Evolutionary conservation across 2,329 filamentous ascomycete species (phyloP), one percentile per base, ranked within the genome.

Genomic region (Neofusicoccum umdonicola): DNA sequence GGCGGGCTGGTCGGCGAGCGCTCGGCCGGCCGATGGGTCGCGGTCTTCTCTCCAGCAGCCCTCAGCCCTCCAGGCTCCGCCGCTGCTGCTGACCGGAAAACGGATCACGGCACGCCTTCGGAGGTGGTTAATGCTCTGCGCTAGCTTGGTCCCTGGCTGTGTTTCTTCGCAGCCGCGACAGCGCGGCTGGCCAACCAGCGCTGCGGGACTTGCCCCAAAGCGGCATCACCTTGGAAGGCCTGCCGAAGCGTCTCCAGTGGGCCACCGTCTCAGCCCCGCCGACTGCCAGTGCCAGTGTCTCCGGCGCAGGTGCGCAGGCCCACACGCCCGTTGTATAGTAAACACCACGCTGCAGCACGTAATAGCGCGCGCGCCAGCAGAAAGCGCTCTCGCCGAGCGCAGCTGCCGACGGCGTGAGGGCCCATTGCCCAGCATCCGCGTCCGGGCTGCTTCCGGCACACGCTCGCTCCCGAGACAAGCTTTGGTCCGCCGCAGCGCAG

Each of bases 201-300:
- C 3, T 3, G 37, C 52, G 19, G 52, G 4, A 41, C 27, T 34
- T 11, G 17, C 17, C 17, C 54, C 37, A 39, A 47, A 31, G 54
- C 44, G 57, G 44, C 48, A 17, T 31, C 27, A 31, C 27, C 27
- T 7, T 13, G 57, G 42, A 39, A 61, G 35, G 35, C 3, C 57
- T 61, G 57, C 57, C 34, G 57, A 61, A 61, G 48, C 44, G 42
- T 61, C 57, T 61, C 42, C 42, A 61, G 48, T 27, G 57, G 44
- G 57, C 42, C 42, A 6, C 39, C 19, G 54, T 58, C 54, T 58
- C 54, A 58, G 54, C 54, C 54, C 54, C 54, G 39, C 17, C 35
- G 54, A 4, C 19, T 34, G 22, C 22, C 22, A 22, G 39, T 39
- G 34, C 22, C 22, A 45, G 39, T 37, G 34, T 15, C 15, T 15